Evolutionary conservation across 345 rosid genomes (phyloP), one percentile per base, ranked within the genome.

Genomic region (Gynandropsis gynandra): DNA sequence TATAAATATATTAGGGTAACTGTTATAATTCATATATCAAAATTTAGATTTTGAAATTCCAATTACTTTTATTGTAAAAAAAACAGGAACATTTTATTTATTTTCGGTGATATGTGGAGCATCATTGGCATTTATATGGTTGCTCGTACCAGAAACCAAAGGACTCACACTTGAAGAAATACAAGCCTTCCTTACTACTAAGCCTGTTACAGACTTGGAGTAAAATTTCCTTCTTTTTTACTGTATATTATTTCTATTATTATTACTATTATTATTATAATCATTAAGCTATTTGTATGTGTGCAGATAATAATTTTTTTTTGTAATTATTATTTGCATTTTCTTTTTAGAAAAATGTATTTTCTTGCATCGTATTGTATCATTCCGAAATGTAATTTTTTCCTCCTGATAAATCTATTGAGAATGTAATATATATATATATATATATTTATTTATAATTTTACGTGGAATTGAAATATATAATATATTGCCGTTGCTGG

Each of bases 111-210:
- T 70, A 1, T 65, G 67, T 24, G 73, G 54, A 8, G 18, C 40
- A 20, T 43, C 78, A 4, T 42, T 75, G 15, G 1, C 67, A 17
- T 82, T 77, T 46, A 55, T 69, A 1, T 68, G 70, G 42, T 64
- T 56, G 58, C 12, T 75, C 43, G 80, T 80, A 10, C 82, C 82
- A 1, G 87, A 83, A 74, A 83, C 86, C 7, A 77, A 74, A 59
- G 83, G 77, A 14, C 65, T 43, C 37, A 74, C 90, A n/a, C 56
- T 80, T 13, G 86, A 80, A 73, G 86, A 80, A 54, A 54, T 79
- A 63, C 83, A 77, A 61, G 66, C 73, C 19, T 71, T 76, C 0
- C 54, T 76, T 24, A 65, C 61, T 29, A 56, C 51, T 14, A 34
- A 45, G 24, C 29, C 29, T 5, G 2, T 5, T 5, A 2, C 29